Evolutionary conservation across 495 filamentous ascomycete species (phyloP).

Genomic region (Apiosordaria backusii): DNA sequence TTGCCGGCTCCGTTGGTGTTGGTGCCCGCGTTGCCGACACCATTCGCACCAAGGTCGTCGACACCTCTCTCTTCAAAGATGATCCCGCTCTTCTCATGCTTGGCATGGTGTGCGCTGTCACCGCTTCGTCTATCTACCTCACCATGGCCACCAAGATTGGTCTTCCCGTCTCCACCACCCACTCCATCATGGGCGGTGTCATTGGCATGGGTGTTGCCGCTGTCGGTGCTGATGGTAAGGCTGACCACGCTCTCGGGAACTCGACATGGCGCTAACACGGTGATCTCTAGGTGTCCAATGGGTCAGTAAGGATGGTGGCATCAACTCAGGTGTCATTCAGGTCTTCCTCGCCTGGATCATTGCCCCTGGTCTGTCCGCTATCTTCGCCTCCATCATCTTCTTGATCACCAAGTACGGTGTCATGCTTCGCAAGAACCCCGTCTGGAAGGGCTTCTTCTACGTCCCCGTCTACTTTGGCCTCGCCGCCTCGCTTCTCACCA

Average conservation of each 20-base stretch:
- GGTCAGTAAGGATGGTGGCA: conserved; percentile 51
- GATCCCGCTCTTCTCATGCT: conserved; percentile 57
- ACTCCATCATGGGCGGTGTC: conserved; percentile 61
- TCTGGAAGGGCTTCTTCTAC: conserved; percentile 52
- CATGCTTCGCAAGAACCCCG: conserved; percentile 54
- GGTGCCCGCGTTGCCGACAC: conserved; percentile 62
- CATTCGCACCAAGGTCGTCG: conserved; percentile 64
- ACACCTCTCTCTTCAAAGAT: conserved; percentile 46
- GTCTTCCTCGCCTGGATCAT: conserved; percentile 56
- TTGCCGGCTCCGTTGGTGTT: conserved; percentile 61
- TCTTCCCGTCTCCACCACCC: conserved; percentile 61
- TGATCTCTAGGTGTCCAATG: conserved; percentile 43
- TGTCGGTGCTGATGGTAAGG: conserved; percentile 40
- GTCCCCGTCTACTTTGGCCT: conserved; percentile 61
- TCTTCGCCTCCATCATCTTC: conserved; percentile 60
- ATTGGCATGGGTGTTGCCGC: conserved; percentile 61
- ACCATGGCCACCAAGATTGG: conserved; percentile 54
- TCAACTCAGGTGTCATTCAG: conserved; percentile 44
- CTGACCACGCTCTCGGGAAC: conserved; percentile 40
- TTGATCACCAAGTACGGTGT: conserved; percentile 60
- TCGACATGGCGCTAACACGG: background rate
- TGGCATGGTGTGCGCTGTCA: conserved; percentile 59
- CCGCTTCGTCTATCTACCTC: conserved; percentile 58
- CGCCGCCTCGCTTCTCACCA: conserved; percentile 57
- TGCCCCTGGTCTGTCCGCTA: conserved; percentile 54